phyloP scores from a whole-genome alignment of 208 protist species.

The Wallacemonas rigidus region DNA sequence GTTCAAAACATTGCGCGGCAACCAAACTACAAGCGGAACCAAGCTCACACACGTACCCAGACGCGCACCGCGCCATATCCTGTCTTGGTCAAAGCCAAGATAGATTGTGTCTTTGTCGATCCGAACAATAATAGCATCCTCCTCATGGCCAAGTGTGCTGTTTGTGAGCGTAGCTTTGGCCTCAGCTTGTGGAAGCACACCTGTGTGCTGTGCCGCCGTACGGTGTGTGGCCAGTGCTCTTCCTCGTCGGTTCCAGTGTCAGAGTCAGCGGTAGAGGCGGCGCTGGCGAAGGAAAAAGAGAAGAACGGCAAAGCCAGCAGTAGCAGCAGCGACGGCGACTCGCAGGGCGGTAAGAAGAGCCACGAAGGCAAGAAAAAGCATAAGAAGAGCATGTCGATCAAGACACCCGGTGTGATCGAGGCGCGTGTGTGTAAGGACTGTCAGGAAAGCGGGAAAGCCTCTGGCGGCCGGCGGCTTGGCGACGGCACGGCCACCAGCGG shows the following conservation, averaged over 20 bases:
- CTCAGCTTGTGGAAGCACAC: constrained; percentile 51
- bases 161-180: constrained; percentile 55
- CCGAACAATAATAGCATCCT: background rate
- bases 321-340: background rate
- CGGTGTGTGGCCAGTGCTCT: constrained; percentile 68
- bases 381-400: background rate
- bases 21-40: too few species aligned
- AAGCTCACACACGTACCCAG: too few species aligned
- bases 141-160: constrained; percentile 30
- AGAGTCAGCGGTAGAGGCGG: background rate
- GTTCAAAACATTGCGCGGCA: too few species aligned
- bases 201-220: constrained; percentile 47
- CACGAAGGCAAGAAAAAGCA: background rate
- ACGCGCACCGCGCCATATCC: too few species aligned
- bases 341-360: background rate
- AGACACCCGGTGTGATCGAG: constrained; percentile 7
- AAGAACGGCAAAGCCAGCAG: background rate
- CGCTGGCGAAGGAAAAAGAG: constrained; percentile 22
- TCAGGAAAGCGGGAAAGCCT: background rate
- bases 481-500: background rate
- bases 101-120: too few species aligned
- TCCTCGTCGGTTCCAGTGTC: constrained; percentile 12
- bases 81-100: too few species aligned
- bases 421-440: constrained; percentile 30
- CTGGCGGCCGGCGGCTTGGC: constrained; percentile 18